A percentile compares a stretch with the other conserved stretches of the same genome.
Conservation (phyloP, 2,329 filamentous ascomycete genomes). For the Coleophoma cylindrospora region DNA sequence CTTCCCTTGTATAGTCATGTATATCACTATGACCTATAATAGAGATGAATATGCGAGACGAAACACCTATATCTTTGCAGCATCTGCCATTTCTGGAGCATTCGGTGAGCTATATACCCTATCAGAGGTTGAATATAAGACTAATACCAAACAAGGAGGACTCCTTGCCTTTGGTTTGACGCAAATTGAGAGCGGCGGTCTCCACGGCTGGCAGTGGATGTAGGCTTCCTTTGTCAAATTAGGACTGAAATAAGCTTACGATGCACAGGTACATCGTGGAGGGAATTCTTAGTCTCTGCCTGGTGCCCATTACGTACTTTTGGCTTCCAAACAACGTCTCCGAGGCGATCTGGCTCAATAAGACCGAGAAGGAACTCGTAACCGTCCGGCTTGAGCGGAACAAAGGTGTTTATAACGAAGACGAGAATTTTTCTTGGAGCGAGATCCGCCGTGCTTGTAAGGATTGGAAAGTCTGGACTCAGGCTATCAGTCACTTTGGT, state of each 20-base stretch:
- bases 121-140: background rate
- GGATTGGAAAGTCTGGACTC: slow-evolving; percentile 1
- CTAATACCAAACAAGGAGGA: background rate
- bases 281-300: slow-evolving; percentile 1
- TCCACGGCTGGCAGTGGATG: slow-evolving; percentile 3
- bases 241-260: too few relatives aligned
- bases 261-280: background rate
- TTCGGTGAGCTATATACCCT: background rate
- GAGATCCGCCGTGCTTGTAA: background rate
- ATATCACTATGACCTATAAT: slow-evolving; percentile 3
- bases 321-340: slow-evolving; percentile 1
- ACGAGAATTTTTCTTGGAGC: background rate
- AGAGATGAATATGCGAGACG: background rate
- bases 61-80: slow-evolving; percentile 1
- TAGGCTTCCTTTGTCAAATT: background rate
- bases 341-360: background rate
- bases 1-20: slow-evolving; percentile 2
- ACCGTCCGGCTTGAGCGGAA: background rate
- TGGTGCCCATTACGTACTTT: background rate
- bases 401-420: background rate
- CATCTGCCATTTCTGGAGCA: slow-evolving; percentile 1
- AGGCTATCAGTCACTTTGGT: slow-evolving; percentile 2
- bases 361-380: background rate
- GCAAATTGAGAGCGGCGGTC: slow-evolving; percentile 1
- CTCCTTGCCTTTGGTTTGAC: slow-evolving; percentile 1